phyloP scores from a whole-genome alignment of 2,329 filamentous ascomycete genomes.

The Botrytis deweyae region DNA sequence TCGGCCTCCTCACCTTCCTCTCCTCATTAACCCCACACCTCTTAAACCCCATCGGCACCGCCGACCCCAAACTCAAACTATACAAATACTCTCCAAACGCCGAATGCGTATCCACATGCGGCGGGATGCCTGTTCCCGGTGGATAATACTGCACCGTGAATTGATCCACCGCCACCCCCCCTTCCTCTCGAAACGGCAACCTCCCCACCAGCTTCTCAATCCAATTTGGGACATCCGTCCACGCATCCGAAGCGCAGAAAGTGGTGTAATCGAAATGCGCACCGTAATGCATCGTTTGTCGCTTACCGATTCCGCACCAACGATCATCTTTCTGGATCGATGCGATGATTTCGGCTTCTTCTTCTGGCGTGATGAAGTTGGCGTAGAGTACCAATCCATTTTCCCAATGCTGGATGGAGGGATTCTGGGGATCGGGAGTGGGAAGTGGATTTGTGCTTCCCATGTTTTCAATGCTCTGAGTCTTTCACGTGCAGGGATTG shows the following conservation, averaged over 20 bases:
- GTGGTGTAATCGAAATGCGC: constrained; percentile 18
- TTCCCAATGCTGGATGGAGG: constrained; percentile 3
- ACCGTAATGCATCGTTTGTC: constrained; percentile 7
- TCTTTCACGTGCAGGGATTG: neutral
- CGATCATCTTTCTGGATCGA: constrained; percentile 1
- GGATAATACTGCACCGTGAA: constrained; percentile 62
- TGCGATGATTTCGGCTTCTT: constrained; percentile 4
- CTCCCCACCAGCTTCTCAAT: neutral
- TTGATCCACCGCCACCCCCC: constrained; percentile 51
- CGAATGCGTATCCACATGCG: constrained; percentile 59
- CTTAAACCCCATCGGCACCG: neutral
- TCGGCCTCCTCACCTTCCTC: constrained; percentile 11
- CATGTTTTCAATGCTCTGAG: neutral
- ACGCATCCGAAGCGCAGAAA: neutral
- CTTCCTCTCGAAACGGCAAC: neutral
- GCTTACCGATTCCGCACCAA: neutral
- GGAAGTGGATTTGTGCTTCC: neutral
- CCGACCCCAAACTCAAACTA: constrained; percentile 19
- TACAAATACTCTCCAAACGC: constrained; percentile 43
- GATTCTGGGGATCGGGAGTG: neutral
- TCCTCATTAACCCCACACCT: constrained; percentile 6
- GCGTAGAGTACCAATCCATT: constrained; percentile 1
- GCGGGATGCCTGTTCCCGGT: constrained; percentile 58
- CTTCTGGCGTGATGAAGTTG: neutral
- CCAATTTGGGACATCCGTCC: neutral